Evolutionary conservation across 805 yeast species (phyloP), one percentile per base, ranked within the genome.

Genomic region (Dipodascopsis tothii): DNA sequence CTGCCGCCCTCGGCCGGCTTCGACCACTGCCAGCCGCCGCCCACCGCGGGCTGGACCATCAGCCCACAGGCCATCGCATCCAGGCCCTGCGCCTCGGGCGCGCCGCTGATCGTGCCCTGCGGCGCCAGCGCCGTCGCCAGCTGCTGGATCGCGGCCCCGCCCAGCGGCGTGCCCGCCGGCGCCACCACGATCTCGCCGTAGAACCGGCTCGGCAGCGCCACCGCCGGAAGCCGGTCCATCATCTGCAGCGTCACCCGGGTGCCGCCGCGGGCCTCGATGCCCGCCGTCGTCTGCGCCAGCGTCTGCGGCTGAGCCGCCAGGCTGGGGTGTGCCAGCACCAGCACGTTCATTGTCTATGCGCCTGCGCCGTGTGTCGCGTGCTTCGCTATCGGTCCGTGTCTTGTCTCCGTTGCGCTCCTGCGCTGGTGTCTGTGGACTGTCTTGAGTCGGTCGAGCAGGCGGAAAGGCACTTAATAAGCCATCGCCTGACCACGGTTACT

Each of bases 1-100:
- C 44, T 50, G 49, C 59, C 48, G 18, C 59, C 60, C 3, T 65
- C 60, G 21, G 62, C 66, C 4, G 83, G 81, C 58, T 74, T 79
- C 9, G 66, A 53, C 87, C 88, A 83, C 34, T 55, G 56, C 21
- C 69, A 64, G 21, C 66, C 70, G 21, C 59, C 65, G 14, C 50
- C 56, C 4, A 70, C 64, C n/a, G 14, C 50, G 14, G 38, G 51
- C 2, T 45, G 36, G 7, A 52, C 44, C 40, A 75, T 63, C 50
- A 83, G 80, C 0, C 88, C 90, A 25, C 72, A 70, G 69, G 80
- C 70, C 41, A 83, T 67, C 21, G 79, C 88, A 54, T 80, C 81
- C 42, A 84, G 60, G 37, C 41, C 45, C 39, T 49, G 53, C 16
- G 34, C 9, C 14, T 48, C 42, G 9, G 57, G 37, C 2, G 52